Evolutionary conservation across 2,329 filamentous ascomycete species (phyloP).

Genomic region (Gnomoniopsis sp.): DNA sequence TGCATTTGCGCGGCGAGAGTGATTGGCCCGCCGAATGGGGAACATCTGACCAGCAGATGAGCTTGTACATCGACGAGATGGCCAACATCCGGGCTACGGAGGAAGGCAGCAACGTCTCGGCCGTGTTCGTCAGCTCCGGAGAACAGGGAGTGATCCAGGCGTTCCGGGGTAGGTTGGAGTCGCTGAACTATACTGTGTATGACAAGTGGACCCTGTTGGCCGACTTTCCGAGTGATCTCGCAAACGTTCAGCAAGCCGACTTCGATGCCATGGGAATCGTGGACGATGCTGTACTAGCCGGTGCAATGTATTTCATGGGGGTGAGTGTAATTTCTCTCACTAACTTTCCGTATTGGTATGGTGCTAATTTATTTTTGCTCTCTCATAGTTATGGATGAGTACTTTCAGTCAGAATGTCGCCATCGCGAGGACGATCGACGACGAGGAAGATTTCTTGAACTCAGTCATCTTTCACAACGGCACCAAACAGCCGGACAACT

Average conservation of each 20-base stretch:
- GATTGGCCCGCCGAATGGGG: not conserved
- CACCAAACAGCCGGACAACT: too few relatives aligned
- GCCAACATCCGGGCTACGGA: not conserved
- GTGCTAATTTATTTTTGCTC: not conserved
- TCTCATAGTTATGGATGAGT: not conserved
- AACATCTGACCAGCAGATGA: not conserved
- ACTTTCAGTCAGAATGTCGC: not conserved
- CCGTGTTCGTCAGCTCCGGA: conserved; percentile 9
- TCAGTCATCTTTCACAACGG: not conserved
- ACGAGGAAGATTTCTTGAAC: not conserved
- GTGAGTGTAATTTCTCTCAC: not conserved
- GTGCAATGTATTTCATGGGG: not conserved
- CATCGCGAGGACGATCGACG: not conserved
- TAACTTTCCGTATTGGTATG: too few relatives aligned
- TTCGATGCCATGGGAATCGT: conserved; percentile 7
- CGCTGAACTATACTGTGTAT: conserved; percentile 9
- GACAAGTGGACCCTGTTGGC: conserved; percentile 11
- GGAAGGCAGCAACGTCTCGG: not conserved
- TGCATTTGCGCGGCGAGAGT: conserved; percentile 4
- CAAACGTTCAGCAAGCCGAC: not conserved
- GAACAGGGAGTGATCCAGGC: not conserved
- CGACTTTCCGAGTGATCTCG: not conserved
- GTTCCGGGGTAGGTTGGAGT: conserved; percentile 13
- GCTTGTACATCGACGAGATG: not conserved
- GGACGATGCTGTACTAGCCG: conserved; percentile 3